Base-by-base conservation (phyloP, 2,329 filamentous ascomycete species). In the Ceratocystiopsis minuta region DNA sequence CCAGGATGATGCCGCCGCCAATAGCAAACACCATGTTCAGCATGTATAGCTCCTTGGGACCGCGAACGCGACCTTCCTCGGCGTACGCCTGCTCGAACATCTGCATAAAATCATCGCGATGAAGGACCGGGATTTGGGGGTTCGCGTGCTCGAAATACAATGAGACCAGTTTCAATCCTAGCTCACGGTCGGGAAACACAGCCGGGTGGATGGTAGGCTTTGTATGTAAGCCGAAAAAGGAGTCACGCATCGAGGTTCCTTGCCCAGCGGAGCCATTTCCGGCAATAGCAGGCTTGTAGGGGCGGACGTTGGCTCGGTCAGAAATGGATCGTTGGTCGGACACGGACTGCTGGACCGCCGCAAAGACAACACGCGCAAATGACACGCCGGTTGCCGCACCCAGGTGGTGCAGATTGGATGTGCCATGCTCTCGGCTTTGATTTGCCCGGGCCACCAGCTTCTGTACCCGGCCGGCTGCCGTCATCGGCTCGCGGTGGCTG, bases 21-120 rank as follows among this genome's bases (percentile, higher is more conserved):
- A 96, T 95, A 14, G 88, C 88, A 61, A 93, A 96, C 18, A 96
- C 87, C 60, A 96, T 95, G 59, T 95, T 95, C 48, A 96, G 67
- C 63, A 92, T 75, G 60, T 95, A 96, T n/a, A 90, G 68, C 58
- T 94, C 86, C 42, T 80, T 71, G 5, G 85, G 73, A 2, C 80
- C 81, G 20, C 80, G 70, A 41, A 72, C 68, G 45, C 74, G 72
- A 38, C 73, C 68, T 16, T 80, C 73, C 1, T 73, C 70, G 5
- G 72, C 67, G 57, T 94, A 95, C 0, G 85, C 82, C 37, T 75
- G 72, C 42, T 93, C 79, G 55, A 95, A 82, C 61, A 93, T 75
- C 37, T 80, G 72, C 78, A 86, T 85, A 54, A 95, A 96, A 51
- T 95, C 85, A 31, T 72, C 78, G 34, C 83, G 77, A 55, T 96